These are phyloP conservation scores for Extremus antarcticus DNA, from an alignment of 495 filamentous ascomycete species.

Conservation along the genomic window DNA sequence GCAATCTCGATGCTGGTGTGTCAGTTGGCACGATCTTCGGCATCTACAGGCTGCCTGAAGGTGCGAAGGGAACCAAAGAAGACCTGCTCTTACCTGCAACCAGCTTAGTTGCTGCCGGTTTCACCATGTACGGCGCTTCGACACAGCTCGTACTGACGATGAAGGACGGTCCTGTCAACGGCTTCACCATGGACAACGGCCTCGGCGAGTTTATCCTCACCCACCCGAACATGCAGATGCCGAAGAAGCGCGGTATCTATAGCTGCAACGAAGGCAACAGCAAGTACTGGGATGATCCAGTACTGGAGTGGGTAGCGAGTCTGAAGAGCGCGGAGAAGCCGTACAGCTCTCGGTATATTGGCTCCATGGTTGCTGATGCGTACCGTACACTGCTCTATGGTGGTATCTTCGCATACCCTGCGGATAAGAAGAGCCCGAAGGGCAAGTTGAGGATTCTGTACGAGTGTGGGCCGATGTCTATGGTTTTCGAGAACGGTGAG, in stretches of 20 bases:
- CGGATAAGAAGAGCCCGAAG: conserved; percentile 96
- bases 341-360: conserved; percentile 90
- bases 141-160: conserved; percentile 95
- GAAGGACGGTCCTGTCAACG: conserved; percentile 85
- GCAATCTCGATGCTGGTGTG: conserved; percentile 94
- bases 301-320: conserved; percentile 76
- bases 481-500: conserved; percentile 96
- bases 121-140: conserved; percentile 99
- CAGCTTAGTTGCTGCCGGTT: conserved; percentile 83
- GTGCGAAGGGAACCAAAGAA: conserved; percentile 60
- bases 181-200: conserved; percentile 91
- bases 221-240: conserved; percentile 86
- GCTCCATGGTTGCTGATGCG: conserved; percentile 95
- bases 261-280: conserved; percentile 98
- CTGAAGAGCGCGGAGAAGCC: conserved; percentile 79
- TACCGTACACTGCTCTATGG: conserved; percentile 93
- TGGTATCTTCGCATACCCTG: conserved; percentile 93
- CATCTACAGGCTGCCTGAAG: conserved; percentile 73
- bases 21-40: conserved; percentile 98
- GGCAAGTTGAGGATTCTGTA: conserved; percentile 96
- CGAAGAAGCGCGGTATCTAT: conserved; percentile 74
- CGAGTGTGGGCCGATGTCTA: conserved; percentile 98
- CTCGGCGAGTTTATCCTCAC: conserved; percentile 98
- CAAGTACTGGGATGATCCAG: conserved; percentile 85
- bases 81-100: conserved; percentile 81